Evolutionary conservation across 345 rosid species (phyloP), one percentile per base, ranked within the genome.

Genomic region (Corchorus capsularis): DNA sequence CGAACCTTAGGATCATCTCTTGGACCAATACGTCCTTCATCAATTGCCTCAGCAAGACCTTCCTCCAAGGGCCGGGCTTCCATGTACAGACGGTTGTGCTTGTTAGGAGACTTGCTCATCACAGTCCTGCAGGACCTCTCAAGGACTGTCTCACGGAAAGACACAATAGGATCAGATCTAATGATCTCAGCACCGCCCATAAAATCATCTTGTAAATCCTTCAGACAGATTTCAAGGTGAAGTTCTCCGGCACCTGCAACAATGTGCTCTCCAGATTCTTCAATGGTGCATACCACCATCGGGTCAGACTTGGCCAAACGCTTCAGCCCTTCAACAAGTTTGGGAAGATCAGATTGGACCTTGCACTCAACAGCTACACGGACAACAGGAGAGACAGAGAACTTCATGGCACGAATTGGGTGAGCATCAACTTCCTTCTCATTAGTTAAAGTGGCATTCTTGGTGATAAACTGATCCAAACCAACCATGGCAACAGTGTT

Each of bases 271-370:
- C 90, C 94, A 7, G 95, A 91, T 56, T 91, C 95, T 80, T 91
- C 95, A 22, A 89, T 91, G 47, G 71, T 6, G 76, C 95, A 91
- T 1, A 89, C 85, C 69, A 91, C 93, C 95, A 91, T 91, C 67
- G 95, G 95, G 77, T 91, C 27, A 27, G 27, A 27, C 27, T 27
- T 91, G 73, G 95, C 90, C 82, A 91, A 69, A n/a, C 95, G 87
- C 61, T 91, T 91, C 34, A 91, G 84, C 52, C 95, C 95, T 83
- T 91, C 95, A 27, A 91, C 92, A 17, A 91, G 90, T 86, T 89
- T 91, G 16, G 95, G 95, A 6, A 91, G 89, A 76, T 91, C 95
- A 71, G 91, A 87, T 8, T 89, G 89, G 53, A 87, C 87, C 75
- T 87, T 87, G 78, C 91, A 87, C 75, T 85, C 87, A 55, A 87